phyloP scores from a whole-genome alignment of 371 early-diverging fungal genomes.

The Apophysomyces ossiformis region DNA sequence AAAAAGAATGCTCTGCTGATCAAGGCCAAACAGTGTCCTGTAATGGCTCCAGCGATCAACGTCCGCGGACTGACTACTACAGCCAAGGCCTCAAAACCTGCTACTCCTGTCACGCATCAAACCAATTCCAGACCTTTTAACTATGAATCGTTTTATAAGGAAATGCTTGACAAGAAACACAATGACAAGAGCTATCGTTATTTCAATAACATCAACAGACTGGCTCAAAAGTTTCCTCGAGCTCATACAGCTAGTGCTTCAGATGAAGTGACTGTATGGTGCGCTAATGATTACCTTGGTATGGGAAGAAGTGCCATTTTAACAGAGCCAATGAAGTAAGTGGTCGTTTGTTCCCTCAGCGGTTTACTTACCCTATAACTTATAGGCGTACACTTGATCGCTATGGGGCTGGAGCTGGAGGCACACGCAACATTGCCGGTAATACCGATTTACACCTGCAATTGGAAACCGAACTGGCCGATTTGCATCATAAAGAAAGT shows the following conservation, averaged over 20 bases:
- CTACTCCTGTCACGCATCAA: constrained; percentile 29
- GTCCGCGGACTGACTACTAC: constrained; percentile 37
- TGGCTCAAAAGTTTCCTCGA: constrained; percentile 82
- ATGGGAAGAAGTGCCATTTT: constrained; percentile 85
- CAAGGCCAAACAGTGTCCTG: constrained; percentile 81
- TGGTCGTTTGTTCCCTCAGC: neutral
- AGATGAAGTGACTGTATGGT: constrained; percentile 94
- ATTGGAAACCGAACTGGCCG: constrained; percentile 86
- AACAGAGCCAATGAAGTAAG: constrained; percentile 80
- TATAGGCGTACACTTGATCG: constrained; percentile 71
- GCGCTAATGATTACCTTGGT: constrained; percentile 95
- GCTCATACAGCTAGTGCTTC: constrained; percentile 86
- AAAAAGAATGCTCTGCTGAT: constrained; percentile 57
- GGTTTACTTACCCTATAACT: neutral
- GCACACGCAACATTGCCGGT: constrained; percentile 96
- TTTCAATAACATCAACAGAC: constrained; percentile 96
- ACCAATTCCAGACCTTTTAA: constrained; percentile 59
- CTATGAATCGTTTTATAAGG: constrained; percentile 79
- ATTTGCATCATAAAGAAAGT: constrained; percentile 82
- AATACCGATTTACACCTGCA: constrained; percentile 87
- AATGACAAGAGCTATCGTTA: constrained; percentile 92
- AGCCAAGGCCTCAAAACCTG: constrained; percentile 29
- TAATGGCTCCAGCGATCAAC: constrained; percentile 80
- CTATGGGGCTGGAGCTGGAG: constrained; percentile 97
- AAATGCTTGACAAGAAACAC: constrained; percentile 87